Percentiles rank a stretch among this genome's conserved stretches.
These are phyloP conservation scores for Stereocaulon alpinum DNA, from an alignment of 495 filamentous ascomycete species.

Conservation along the genomic window DNA sequence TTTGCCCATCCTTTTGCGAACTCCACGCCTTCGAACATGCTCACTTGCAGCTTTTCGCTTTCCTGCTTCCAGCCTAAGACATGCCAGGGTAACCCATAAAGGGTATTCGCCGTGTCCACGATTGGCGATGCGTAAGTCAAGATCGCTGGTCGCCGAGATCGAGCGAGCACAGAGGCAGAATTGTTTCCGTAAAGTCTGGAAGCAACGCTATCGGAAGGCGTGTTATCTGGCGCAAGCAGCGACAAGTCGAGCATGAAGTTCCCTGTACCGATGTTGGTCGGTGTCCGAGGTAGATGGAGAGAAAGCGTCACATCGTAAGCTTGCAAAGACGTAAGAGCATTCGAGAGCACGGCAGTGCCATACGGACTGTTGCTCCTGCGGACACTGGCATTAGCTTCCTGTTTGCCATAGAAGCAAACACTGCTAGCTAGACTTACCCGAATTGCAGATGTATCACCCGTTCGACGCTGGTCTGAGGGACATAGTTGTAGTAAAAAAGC, in stretches of 20 bases:
- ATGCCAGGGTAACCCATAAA: constrained; percentile 49
- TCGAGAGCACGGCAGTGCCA: constrained; percentile 33
- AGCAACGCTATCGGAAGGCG: constrained; percentile 22
- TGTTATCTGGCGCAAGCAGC: constrained; percentile 38
- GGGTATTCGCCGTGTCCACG: constrained; percentile 39
- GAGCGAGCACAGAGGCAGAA: constrained; percentile 19
- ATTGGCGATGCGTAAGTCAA: constrained; percentile 55
- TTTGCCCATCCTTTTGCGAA: constrained; percentile 49
- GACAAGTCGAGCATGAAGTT: constrained; percentile 93
- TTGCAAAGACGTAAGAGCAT: constrained; percentile 35
- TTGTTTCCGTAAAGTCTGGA: not conserved
- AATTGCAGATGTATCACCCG: constrained; percentile 73
- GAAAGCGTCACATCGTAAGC: constrained; percentile 59
- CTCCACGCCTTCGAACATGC: constrained; percentile 59
- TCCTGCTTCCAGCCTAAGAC: constrained; percentile 46
- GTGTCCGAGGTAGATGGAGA: constrained; percentile 59
- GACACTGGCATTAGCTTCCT: not conserved
- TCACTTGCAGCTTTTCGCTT: constrained; percentile 48
- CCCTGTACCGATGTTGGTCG: constrained; percentile 46
- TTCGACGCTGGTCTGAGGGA: constrained; percentile 60
- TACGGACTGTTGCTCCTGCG: constrained; percentile 34
- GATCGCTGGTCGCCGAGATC: constrained; percentile 51
- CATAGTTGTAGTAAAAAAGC: constrained; percentile 70
- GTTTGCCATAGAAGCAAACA: not conserved
- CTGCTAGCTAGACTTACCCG: constrained; percentile 39